Evolutionary conservation across 305 asterid genomes (phyloP), one percentile per base, ranked within the genome.

Genomic region (Fraxinus latifolia): DNA sequence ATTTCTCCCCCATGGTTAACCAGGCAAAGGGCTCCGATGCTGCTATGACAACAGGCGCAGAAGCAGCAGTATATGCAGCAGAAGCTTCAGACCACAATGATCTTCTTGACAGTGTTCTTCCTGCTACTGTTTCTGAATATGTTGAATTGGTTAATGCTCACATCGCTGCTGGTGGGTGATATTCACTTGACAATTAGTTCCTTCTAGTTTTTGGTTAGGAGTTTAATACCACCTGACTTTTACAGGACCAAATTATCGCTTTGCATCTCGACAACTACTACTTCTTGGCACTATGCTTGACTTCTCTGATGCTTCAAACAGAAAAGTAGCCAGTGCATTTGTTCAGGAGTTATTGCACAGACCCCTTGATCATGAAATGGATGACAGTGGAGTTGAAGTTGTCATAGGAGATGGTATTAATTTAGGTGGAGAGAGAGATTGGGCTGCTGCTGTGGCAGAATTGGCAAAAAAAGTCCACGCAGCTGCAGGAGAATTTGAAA

Each of bases 1-100:
- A 19, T 23, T 72, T 80, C 80, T 62, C 34, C 42, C n/a, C 23
- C 74, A 39, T 86, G 82, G 82, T 84, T 78, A 80, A 87, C 80
- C 92, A 96, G 99, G 92, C 89, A 77, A 96, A 93, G 89, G 99
- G 98, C 60, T 93, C 98, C 55, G 97, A 94, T 86, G 99, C 99
- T 81, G 98, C 99, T 68, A 90, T 86, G 88, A 81, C 98, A 47
- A 89, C 77, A 87, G 98, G 99, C 78, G 83, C 95, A 23, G 98
- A 96, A 86, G 92, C 99, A 32, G 92, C 94, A 58, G 95, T 96
- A 47, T 94, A 92, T 91, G 98, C 99, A 76, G 91, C 96, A 65
- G 98, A 91, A 89, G 99, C 99, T 84, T 92, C 97, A 80, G 96
- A 93, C 72, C 89, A 83, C 82, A 94, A 96, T 87, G 97, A 94